Conservation (phyloP, 768 basidiomycete genomes). For the Russula sp. region DNA sequence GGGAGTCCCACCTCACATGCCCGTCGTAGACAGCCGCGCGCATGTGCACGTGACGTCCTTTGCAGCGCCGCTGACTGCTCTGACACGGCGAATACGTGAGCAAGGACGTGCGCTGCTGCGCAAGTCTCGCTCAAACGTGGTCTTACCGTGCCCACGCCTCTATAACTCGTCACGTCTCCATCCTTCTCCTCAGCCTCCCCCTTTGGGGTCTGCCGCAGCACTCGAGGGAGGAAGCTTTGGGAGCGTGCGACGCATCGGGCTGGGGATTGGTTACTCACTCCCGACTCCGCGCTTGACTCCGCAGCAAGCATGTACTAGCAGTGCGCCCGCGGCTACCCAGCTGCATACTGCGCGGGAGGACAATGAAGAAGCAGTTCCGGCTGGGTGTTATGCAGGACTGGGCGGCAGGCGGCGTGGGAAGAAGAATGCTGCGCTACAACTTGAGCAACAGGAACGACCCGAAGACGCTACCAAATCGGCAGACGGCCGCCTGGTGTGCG, state of each 20-base stretch:
- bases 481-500: background rate
- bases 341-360: background rate
- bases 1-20: background rate
- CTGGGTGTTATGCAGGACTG: conserved; percentile 15
- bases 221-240: conserved; percentile 1
- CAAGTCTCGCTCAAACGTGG: conserved; percentile 12
- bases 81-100: conserved; percentile 13
- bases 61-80: background rate
- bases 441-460: background rate
- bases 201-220: background rate
- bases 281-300: conserved; percentile 1
- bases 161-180: background rate
- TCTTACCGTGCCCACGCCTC: conserved; percentile 6
- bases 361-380: background rate
- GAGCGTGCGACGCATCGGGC: conserved; percentile 18
- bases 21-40: background rate
- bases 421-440: background rate
- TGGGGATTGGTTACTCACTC: conserved; percentile 21
- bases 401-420: conserved; percentile 6
- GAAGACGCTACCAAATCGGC: background rate
- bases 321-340: background rate
- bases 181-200: background rate
- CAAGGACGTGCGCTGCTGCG: conserved; percentile 16
- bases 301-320: background rate
- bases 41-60: background rate